Conservation (phyloP, 2,329 filamentous ascomycete species). For the Botryosphaeria dothidea region DNA sequence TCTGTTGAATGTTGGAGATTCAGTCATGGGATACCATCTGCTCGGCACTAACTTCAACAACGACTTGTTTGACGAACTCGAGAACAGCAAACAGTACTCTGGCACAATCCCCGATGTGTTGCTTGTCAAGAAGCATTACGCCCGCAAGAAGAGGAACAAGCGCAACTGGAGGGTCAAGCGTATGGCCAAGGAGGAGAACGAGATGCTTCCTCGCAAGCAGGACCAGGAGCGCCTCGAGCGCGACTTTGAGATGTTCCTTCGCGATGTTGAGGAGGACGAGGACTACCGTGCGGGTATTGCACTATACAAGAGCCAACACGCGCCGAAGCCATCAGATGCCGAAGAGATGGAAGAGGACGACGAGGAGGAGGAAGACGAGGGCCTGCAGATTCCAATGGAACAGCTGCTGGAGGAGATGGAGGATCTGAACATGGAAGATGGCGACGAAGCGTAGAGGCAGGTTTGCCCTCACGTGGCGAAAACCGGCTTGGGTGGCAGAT, state of each 20-base stretch:
- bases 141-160: conserved; percentile 77
- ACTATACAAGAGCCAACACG: conserved; percentile 72
- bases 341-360: conserved; percentile 65
- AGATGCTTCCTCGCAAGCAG: conserved; percentile 80
- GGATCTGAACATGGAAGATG: conserved; percentile 73
- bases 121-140: conserved; percentile 96
- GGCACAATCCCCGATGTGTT: conserved; percentile 87
- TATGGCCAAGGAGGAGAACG: conserved; percentile 86
- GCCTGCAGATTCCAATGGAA: conserved; percentile 51
- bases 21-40: conserved; percentile 90
- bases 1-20: conserved; percentile 84
- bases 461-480: neutral
- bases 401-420: conserved; percentile 87
- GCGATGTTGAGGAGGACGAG: conserved; percentile 92
- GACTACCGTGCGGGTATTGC: conserved; percentile 83
- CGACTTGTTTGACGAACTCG: conserved; percentile 77
- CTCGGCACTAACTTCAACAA: conserved; percentile 93
- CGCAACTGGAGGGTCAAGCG: conserved; percentile 91
- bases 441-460: neutral
- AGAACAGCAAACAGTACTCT: conserved; percentile 73
- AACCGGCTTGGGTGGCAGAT: neutral
- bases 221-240: conserved; percentile 86
- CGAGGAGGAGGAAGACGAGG: conserved; percentile 58
- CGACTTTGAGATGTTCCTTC: conserved; percentile 96
- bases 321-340: conserved; percentile 60